Evolutionary conservation across 805 yeast species (phyloP).

Genomic region (Ogataea ganodermae): DNA sequence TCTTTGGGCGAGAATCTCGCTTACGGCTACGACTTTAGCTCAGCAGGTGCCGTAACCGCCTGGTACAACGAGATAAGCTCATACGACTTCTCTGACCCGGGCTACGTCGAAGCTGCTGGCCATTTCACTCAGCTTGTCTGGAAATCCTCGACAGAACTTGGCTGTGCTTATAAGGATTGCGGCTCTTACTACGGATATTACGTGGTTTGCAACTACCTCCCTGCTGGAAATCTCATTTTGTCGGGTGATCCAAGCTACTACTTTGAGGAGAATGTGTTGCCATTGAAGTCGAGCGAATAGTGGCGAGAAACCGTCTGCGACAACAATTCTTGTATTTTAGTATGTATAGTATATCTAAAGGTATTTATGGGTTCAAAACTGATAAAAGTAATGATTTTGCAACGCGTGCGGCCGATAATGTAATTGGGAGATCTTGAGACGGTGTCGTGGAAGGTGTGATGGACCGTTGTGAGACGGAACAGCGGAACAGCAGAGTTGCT

Average conservation of each 20-base stretch:
- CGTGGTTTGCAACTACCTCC: conserved; percentile 71
- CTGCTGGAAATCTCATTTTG: conserved; percentile 71
- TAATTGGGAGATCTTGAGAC: too few relatives aligned
- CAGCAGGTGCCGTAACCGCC: conserved; percentile 62
- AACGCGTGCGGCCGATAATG: too few relatives aligned
- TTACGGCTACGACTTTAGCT: conserved; percentile 54
- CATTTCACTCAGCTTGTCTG: conserved; percentile 85
- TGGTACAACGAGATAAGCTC: conserved; percentile 69
- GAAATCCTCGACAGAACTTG: conserved; percentile 60
- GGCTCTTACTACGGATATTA: conserved; percentile 47
- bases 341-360: too few relatives aligned
- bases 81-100: conserved; percentile 55
- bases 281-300: too few relatives aligned
- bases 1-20: conserved; percentile 77
- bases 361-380: too few relatives aligned
- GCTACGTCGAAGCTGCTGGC: conserved; percentile 54
- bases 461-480: too few relatives aligned
- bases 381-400: too few relatives aligned
- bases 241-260: conserved; percentile 29
- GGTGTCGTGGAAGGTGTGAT: too few relatives aligned
- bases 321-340: too few relatives aligned
- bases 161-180: conserved; percentile 74
- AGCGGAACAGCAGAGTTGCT: too few relatives aligned
- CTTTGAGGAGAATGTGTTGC: conserved; percentile 38
- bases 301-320: too few relatives aligned